Conservation (phyloP, 805 yeast genomes). For the Sugiyamaella marilandica region DNA sequence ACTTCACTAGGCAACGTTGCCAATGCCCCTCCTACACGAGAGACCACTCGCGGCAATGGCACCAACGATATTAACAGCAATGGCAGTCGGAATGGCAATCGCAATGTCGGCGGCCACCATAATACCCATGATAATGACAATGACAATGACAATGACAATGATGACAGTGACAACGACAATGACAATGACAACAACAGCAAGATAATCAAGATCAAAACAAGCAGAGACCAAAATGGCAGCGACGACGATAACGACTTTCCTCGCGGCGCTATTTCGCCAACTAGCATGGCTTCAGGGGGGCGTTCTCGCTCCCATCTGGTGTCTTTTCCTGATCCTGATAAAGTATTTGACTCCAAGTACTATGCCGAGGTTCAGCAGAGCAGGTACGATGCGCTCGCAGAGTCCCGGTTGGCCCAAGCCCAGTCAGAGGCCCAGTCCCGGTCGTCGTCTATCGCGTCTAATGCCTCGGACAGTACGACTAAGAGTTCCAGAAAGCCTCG, state of each 20-base stretch:
- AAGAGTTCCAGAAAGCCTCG: conserved; percentile 8
- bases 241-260: not conserved
- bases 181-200: too few relatives aligned
- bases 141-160: too few relatives aligned
- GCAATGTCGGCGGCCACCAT: too few relatives aligned
- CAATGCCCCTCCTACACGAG: too few relatives aligned
- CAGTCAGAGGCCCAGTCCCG: conserved; percentile 1
- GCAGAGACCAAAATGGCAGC: too few relatives aligned
- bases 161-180: too few relatives aligned
- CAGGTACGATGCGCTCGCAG: not conserved
- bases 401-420: not conserved
- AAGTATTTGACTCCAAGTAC: conserved; percentile 18
- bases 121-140: too few relatives aligned
- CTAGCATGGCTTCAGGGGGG: not conserved
- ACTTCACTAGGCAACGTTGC: too few relatives aligned
- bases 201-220: too few relatives aligned
- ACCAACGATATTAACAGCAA: too few relatives aligned
- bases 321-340: conserved; percentile 22
- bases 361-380: conserved; percentile 4
- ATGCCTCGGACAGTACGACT: conserved; percentile 7
- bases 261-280: not conserved
- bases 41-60: too few relatives aligned
- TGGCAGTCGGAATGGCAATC: too few relatives aligned
- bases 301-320: not conserved
- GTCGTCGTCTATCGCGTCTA: conserved; percentile 20